Evolutionary conservation across 1,139 yeast species (phyloP).

Genomic region (Diutina scorzettiae): DNA sequence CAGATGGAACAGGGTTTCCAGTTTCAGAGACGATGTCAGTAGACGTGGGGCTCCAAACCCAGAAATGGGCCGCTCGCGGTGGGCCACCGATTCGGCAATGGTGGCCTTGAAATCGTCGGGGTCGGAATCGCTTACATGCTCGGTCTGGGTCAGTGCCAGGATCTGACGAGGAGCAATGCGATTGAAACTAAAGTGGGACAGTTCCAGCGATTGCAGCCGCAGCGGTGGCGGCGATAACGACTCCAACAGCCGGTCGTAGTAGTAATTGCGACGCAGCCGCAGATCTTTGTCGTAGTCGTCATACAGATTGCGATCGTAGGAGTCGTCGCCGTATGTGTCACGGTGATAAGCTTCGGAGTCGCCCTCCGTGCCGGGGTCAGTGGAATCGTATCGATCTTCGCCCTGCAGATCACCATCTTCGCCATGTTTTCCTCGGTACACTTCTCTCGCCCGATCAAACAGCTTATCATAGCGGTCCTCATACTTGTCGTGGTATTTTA

Average conservation of each 20-base stretch:
- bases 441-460: background rate
- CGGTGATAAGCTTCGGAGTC: background rate
- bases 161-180: background rate
- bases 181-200: constrained; percentile 2
- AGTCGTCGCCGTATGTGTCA: background rate
- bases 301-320: background rate
- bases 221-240: background rate
- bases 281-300: background rate
- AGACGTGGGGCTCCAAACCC: background rate
- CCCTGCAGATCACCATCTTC: background rate
- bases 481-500: background rate
- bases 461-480: background rate
- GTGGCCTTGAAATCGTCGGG: constrained; percentile 2
- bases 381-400: too few species aligned
- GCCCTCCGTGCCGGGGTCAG: too few species aligned
- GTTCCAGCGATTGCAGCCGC: constrained; percentile 1
- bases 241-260: background rate
- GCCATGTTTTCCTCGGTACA: background rate
- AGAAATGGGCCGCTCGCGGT: background rate
- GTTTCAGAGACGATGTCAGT: background rate
- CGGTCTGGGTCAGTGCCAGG: constrained; percentile 3
- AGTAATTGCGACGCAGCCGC: background rate
- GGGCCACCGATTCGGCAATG: constrained; percentile 3
- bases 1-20: constrained; percentile 4
- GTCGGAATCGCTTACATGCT: background rate